Conservation (phyloP, 129 eudicot species). For the Logfia minima region DNA sequence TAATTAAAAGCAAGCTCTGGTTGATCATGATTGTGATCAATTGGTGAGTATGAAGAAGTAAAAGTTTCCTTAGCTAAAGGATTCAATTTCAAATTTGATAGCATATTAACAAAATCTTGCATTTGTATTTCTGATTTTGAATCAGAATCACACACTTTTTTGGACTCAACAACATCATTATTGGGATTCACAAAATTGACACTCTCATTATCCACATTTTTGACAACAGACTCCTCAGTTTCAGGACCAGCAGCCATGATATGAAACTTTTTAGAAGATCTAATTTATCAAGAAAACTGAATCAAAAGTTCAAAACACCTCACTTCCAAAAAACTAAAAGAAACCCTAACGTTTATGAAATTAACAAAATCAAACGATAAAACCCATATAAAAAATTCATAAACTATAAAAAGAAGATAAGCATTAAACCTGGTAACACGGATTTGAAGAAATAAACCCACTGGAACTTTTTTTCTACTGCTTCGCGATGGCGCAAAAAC, state of each 20-base stretch:
- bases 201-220: constrained; percentile 41
- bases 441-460: no score
- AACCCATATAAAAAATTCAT: no score
- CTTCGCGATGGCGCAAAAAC: no score
- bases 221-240: constrained; percentile 31
- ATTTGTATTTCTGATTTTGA: constrained; percentile 65
- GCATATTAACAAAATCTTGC: constrained; percentile 71
- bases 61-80: constrained; percentile 87
- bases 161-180: constrained; percentile 17
- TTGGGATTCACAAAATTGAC: constrained; percentile 26
- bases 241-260: constrained; percentile 82
- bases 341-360: background rate
- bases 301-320: constrained; percentile 30
- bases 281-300: constrained; percentile 27
- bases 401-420: no score
- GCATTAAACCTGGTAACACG: no score
- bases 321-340: constrained; percentile 19
- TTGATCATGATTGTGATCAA: constrained; percentile 58
- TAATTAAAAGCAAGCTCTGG: constrained; percentile 33
- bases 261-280: constrained; percentile 8
- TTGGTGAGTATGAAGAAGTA: constrained; percentile 61
- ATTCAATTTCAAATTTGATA: constrained; percentile 82
- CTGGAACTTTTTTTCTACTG: no score
- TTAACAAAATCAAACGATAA: no score
- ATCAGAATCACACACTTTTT: constrained; percentile 52